Evolutionary conservation across 176 grass and related monocot genomes (phyloP), one percentile per base, ranked within the genome.

Genomic region (Triticum urartu): DNA sequence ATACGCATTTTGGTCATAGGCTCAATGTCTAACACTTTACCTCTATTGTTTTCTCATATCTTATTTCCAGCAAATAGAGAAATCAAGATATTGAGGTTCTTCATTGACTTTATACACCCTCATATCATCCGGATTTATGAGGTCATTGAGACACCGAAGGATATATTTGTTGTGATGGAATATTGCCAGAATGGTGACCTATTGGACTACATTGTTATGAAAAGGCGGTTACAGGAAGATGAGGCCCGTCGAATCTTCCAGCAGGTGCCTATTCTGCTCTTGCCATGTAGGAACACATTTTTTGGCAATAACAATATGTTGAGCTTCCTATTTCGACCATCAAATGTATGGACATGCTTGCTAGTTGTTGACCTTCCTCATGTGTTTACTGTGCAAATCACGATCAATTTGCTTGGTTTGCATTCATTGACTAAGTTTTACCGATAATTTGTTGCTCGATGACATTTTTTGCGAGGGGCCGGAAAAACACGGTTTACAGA

Each of bases 141-240:
- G 26, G 26, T 28, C 26, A 28, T 98, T 85, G 89, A 93, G 72
- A 93, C 95, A 81, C 72, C 69, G 4, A 90, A 84, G 42, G 89
- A 98, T 85, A 95, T 95, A 86, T 93, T 87, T 83, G 89, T 98
- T 84, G 88, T 98, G 62, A 98, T 90, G 88, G 95, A 98, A 83
- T 98, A 98, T 79, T 92, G 91, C 79, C 93, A 95, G 77, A 93
- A 85, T 35, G 95, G 95, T 0, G 93, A 93, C 81, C 66, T 98
- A 78, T 98, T 89, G 86, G 93, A 95, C 86, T 94, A 90, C 84
- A 93, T 98, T 61, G 91, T 95, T 64, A 93, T 95, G 86, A 98
- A 93, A 83, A 89, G 93, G 36, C 86, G 91, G 70, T 60, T 98
- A 79, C 93, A 93, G 56, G 95, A 98, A 85, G 84, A 90, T 45